These are phyloP conservation scores for Melampsora occidentalis DNA, from an alignment of 1,284 basidiomycete species.

Conservation along the genomic window DNA sequence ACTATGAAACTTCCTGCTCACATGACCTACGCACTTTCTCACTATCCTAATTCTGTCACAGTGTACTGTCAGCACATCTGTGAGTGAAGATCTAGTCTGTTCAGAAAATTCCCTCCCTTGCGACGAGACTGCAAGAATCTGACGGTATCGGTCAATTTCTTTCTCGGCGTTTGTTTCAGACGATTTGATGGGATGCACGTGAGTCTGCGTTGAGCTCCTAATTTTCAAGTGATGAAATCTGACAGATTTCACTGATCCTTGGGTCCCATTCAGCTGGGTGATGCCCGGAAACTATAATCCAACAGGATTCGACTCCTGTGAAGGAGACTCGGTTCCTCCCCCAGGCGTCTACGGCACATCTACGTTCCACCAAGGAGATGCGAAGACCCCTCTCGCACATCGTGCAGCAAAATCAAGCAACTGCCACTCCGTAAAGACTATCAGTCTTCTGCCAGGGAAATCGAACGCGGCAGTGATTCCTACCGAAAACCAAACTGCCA, in stretches of 20 bases:
- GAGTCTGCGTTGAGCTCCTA: neutral
- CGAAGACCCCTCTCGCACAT: conserved; percentile 45
- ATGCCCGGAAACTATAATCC: conserved; percentile 36
- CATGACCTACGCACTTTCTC: neutral
- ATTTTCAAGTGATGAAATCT: no score
- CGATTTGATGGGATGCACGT: conserved; percentile 3
- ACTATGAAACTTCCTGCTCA: neutral
- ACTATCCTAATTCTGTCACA: neutral
- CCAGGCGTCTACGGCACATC: conserved; percentile 46
- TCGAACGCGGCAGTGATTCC: neutral
- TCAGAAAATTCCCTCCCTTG: no score
- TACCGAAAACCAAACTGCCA: neutral
- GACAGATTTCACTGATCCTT: no score
- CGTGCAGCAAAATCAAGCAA: conserved; percentile 24
- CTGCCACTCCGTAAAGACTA: neutral
- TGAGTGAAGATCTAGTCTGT: neutral
- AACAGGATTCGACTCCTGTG: conserved; percentile 44
- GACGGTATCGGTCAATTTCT: no score
- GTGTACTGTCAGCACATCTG: conserved; percentile 8
- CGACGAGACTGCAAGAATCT: no score
- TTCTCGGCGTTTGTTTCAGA: neutral
- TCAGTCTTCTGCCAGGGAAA: neutral
- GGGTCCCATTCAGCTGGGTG: neutral
- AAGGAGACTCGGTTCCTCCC: conserved; percentile 44
- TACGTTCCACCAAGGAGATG: conserved; percentile 48